Evolutionary conservation across 495 filamentous ascomycete genomes (phyloP).

Genomic region (Bathelium albidoporum): DNA sequence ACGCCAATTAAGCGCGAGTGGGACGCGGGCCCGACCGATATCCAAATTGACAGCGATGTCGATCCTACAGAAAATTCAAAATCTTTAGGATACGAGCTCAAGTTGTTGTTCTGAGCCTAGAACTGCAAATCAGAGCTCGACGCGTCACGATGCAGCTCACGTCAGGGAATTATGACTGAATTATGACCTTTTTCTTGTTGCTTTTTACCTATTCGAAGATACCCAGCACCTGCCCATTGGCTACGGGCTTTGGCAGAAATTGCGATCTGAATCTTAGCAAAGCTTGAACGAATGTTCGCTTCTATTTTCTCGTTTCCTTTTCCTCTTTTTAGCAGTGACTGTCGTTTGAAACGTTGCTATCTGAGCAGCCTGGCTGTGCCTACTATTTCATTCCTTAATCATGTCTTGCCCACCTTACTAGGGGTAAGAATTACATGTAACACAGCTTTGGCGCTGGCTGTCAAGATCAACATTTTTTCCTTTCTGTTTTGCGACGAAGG

Average conservation of each 20-base stretch:
- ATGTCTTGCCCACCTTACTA: neutral
- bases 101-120: conserved; percentile 28
- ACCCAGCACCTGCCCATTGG: conserved; percentile 9
- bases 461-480: neutral
- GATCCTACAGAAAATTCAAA: conserved; percentile 24
- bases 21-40: conserved; percentile 32
- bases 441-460: neutral
- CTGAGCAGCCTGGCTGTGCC: neutral
- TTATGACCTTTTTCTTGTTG: conserved; percentile 5
- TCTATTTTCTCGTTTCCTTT: neutral
- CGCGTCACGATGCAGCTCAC: neutral
- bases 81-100: conserved; percentile 32
- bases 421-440: neutral
- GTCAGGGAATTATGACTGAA: neutral
- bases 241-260: conserved; percentile 6
- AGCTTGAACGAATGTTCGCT: conserved; percentile 4
- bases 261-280: neutral
- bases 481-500: neutral
- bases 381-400: neutral
- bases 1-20: conserved; percentile 30
- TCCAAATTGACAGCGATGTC: conserved; percentile 33
- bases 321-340: neutral
- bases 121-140: neutral
- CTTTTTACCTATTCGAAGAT: conserved; percentile 12
- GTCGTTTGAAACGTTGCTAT: neutral